Evolutionary conservation across 306 rosid genomes (phyloP), one percentile per base, ranked within the genome.

Genomic region (Medicago arabica): DNA sequence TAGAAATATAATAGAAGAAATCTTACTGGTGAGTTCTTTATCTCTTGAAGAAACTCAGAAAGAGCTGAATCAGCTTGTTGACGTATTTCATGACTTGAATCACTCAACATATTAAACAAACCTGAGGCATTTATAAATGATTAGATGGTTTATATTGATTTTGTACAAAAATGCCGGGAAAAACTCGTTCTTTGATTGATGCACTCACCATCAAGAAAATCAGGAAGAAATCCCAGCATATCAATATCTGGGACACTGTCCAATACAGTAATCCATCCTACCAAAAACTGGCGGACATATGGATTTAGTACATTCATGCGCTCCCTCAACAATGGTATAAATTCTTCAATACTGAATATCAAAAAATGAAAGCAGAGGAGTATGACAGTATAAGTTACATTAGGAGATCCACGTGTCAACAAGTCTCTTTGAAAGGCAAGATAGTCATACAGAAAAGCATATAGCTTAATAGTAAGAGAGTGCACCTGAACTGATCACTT

Each of bases 31-130:
- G 99, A 95, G 85, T 84, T 89, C 77, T 92, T 92, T 81, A 95
- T 95, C 89, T 95, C 99, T 77, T 95, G 97, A 70, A 95, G 99
- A 85, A 95, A 95, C 86, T 95, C 99, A 1, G 97, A 87, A 55
- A 95, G 99, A 80, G 99, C 99, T 39, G 97, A 95, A 88, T 95
- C 99, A 78, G 99, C 97, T 76, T 95, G 99, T 72, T 95, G 97
- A 57, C 97, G 89, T 67, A 92, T 92, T 88, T 95, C 97, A 89
- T 90, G 97, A 83, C 96, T 92, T 23, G 96, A 88, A 79, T 95
- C 99, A 46, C 99, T 92, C 83, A 95, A 81, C 99, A 95, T 95
- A 82, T 95, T 90, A 71, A 95, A 95, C 91, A 95, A 87, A 73
- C 99, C 99, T 95, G 90, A 79, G 75, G 82, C 74, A 55, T 77